Conservation (phyloP, 169 alveolate genomes). For the Nephromyces sp. region DNA sequence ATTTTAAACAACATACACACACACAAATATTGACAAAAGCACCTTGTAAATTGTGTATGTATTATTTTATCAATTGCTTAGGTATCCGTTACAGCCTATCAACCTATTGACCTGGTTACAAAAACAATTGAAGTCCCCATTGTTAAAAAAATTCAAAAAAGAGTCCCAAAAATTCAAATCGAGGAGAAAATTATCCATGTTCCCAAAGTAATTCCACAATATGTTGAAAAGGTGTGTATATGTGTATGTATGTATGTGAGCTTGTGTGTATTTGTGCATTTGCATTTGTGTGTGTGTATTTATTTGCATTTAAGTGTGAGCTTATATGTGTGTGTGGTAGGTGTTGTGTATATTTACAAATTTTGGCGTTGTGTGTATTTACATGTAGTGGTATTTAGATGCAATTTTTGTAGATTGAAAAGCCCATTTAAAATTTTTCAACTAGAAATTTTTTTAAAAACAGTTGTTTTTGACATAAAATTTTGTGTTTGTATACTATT, state of each 20-base stretch:
- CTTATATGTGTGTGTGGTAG: not conserved
- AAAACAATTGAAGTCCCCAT: slow-evolving; percentile 35
- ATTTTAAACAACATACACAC: too few relatives aligned
- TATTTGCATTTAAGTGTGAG: not conserved
- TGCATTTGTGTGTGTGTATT: not conserved
- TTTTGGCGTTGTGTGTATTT: not conserved
- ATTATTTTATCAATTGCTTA: too few relatives aligned
- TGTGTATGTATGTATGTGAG: not conserved
- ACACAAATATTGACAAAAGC: too few relatives aligned
- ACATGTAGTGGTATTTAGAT: not conserved
- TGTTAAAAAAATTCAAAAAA: slow-evolving; percentile 10
- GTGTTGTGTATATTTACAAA: not conserved
- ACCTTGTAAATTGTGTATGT: too few relatives aligned
- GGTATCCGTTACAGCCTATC: slow-evolving; percentile 77
- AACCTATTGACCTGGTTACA: slow-evolving; percentile 61
- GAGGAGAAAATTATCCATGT: slow-evolving; percentile 70
- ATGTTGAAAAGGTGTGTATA: slow-evolving; percentile 51
- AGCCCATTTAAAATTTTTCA: not conserved
- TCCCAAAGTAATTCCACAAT: slow-evolving; percentile 66
- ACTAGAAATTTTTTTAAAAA: not conserved
- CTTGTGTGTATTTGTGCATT: not conserved
- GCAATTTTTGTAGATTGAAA: too few relatives aligned
- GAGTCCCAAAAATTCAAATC: slow-evolving; percentile 57
- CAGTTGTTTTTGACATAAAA: not conserved
- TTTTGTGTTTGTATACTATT: not conserved